Base-by-base conservation (phyloP, 1,284 basidiomycete genomes). In the Waitea zeae region DNA sequence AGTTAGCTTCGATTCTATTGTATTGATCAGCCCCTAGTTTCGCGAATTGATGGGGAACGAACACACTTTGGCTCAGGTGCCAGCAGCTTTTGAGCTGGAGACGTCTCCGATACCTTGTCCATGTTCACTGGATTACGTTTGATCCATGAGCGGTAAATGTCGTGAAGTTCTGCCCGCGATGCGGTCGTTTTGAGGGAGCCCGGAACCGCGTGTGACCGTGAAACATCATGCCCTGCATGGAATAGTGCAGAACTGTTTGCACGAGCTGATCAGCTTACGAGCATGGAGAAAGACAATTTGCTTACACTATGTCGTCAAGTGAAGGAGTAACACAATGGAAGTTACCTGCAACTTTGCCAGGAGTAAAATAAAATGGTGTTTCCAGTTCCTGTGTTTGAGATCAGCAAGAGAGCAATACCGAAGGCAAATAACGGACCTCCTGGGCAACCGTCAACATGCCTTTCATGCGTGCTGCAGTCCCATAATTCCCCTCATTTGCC, bases 121-220 rank as follows among this genome's bases (percentile, higher is more conserved):
- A 77, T 70, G 42, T 76, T 78, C 19, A 96, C 83, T 0, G 93
- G 90, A 48, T 88, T 62, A 1, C 50, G 57, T 48, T 84, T 80
- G 44, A 89, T 69, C 75, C 81, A 92, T 20, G 72, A 73, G 3
- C 92, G 70, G 50, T 81, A 75, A 31, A 96, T 59, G 50, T 95
- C 92, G 48, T 83, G 73, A 3, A 97, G 52, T 42, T 82, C 76
- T 17, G 58, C 52, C 22, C 75, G 64, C 1, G 77, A 64, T 1
- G 89, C 90, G 22, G 75, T 67, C 5, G 93, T 96, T 61, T 98
- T 98, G 42, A 98, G 54, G 2, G 87, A 93, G 0, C 93, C 93
- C 1, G 87, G 58, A 14, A 65, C 65, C 0, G 89, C 88, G 54
- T 97, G 93, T 0, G 89, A 93, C 12, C 93, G 74, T 4, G 89